These are phyloP conservation scores for Hypoxylon sp. DNA, from an alignment of 2,329 filamentous ascomycete species.

Conservation along the genomic window DNA sequence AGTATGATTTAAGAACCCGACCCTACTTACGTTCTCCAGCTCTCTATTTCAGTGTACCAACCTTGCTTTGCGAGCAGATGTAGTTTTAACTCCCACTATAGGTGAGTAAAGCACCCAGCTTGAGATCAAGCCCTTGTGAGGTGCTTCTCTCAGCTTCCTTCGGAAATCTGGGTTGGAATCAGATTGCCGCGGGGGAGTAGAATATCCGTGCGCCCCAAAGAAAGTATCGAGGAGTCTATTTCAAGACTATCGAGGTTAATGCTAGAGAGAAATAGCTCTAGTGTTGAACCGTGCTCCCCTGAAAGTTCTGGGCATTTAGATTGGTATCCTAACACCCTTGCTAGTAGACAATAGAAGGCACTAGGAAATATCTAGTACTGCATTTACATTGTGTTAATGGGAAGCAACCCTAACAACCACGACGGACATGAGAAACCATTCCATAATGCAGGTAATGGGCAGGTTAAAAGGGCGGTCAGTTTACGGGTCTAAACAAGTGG, in stretches of 20 bases:
- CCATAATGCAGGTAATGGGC: background rate
- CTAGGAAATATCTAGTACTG: background rate
- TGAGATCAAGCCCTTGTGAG: no score
- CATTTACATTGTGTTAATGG: background rate
- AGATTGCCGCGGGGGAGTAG: background rate
- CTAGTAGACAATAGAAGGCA: background rate
- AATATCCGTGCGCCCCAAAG: background rate
- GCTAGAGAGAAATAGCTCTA: background rate
- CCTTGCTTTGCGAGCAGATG: no score
- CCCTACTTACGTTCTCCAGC: no score
- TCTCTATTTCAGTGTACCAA: no score
- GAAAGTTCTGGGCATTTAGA: background rate
- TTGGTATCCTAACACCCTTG: background rate
- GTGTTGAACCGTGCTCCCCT: background rate
- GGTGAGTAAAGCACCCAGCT: no score
- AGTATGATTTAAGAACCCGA: no score
- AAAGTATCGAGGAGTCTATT: background rate
- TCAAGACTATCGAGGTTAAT: background rate
- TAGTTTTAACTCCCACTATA: no score
- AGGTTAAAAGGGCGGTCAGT: slow-evolving; percentile 7
- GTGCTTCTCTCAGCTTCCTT: no score
- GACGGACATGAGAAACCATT: background rate
- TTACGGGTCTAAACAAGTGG: background rate
- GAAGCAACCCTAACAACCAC: background rate
- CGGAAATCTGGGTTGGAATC: no score